phyloP scores from a whole-genome alignment of 805 yeast genomes.

The Candida boidinii region DNA sequence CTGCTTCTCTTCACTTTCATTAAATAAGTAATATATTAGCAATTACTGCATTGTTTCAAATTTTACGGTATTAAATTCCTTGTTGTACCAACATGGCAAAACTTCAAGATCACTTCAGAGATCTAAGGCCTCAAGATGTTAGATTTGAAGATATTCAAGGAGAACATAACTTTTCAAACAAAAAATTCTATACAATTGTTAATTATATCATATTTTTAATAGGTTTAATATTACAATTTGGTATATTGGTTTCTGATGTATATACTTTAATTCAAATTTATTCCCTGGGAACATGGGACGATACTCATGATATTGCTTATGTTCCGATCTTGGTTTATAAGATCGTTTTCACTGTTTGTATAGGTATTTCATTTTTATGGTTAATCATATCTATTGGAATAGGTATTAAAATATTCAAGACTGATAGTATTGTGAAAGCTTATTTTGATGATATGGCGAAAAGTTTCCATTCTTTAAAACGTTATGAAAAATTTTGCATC shows the following conservation, averaged over 20 bases:
- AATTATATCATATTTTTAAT: constrained; percentile 32
- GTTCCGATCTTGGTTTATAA: constrained; percentile 23
- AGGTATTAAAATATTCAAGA: constrained; percentile 50
- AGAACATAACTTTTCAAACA: constrained; percentile 26
- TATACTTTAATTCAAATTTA: constrained; percentile 71
- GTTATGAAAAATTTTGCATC: constrained; percentile 64
- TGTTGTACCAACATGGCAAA: background rate
- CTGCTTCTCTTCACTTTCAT: too few species aligned
- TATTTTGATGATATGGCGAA: constrained; percentile 63
- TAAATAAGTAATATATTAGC: too few species aligned
- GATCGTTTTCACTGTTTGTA: constrained; percentile 47
- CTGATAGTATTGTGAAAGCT: constrained; percentile 58
- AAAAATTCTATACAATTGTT: constrained; percentile 31
- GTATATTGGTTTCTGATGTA: constrained; percentile 58
- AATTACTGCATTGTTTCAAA: too few species aligned
- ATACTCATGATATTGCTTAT: constrained; percentile 21
- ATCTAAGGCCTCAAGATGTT: constrained; percentile 12
- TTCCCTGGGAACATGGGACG: constrained; percentile 46
- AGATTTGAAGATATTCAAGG: constrained; percentile 21
- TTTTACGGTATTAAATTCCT: too few species aligned
- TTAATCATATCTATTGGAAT: constrained; percentile 46
- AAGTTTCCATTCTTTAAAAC: constrained; percentile 42
- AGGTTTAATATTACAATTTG: constrained; percentile 38
- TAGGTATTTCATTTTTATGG: constrained; percentile 57
- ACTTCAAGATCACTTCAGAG: too few species aligned